Conservation (phyloP, 208 protist genomes). For the Strigomonas culicis region DNA sequence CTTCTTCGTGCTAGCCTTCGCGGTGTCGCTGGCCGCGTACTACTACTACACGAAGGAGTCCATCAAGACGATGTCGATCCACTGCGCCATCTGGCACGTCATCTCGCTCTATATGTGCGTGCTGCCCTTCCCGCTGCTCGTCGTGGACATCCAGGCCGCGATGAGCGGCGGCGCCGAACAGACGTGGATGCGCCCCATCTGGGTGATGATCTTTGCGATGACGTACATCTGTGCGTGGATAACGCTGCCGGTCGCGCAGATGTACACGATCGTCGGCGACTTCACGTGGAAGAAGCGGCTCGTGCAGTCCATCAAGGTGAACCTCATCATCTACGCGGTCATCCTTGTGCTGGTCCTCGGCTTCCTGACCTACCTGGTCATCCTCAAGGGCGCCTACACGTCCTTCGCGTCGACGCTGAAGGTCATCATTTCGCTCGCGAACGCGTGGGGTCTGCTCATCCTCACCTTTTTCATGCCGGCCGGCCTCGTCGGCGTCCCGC, state of each 20-base stretch:
- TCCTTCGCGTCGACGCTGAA: constrained; percentile 53
- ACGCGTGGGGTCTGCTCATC: constrained; percentile 88
- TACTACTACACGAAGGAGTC: constrained; percentile 79
- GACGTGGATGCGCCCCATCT: constrained; percentile 74
- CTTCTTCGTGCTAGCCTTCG: constrained; percentile 66
- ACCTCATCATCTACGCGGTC: constrained; percentile 81
- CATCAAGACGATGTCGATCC: constrained; percentile 56
- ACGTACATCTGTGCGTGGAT: constrained; percentile 88
- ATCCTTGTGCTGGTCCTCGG: constrained; percentile 58
- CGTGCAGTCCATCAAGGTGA: constrained; percentile 62
- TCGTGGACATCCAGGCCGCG: constrained; percentile 80
- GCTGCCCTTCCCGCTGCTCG: constrained; percentile 81
- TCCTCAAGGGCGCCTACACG: constrained; percentile 72
- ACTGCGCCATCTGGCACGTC: constrained; percentile 66
- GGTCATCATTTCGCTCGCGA: constrained; percentile 80
- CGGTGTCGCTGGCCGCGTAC: constrained; percentile 51
- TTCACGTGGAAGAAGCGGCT: constrained; percentile 65
- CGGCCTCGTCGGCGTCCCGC: constrained; percentile 82
- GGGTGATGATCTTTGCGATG: constrained; percentile 81
- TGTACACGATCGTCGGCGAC: constrained; percentile 81
- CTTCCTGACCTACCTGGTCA: constrained; percentile 71
- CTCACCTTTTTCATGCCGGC: constrained; percentile 84
- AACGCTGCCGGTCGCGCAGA: constrained; percentile 80
- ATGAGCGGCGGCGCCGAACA: constrained; percentile 23
- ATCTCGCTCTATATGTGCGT: constrained; percentile 75